phyloP scores from a whole-genome alignment of 2,329 filamentous ascomycete species.

The Fusarium veterinarium region DNA sequence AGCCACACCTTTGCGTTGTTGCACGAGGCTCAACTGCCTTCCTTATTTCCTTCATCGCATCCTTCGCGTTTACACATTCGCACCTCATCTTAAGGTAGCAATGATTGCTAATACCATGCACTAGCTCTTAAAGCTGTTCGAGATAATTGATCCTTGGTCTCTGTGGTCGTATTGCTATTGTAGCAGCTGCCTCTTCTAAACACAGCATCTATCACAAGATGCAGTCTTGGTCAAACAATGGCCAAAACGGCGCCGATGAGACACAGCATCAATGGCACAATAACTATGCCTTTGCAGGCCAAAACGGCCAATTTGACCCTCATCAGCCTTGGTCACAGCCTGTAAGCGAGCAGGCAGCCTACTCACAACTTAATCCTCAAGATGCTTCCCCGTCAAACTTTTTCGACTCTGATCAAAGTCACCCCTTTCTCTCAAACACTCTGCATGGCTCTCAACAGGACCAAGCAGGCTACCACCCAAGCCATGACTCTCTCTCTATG shows the following conservation, averaged over 20 bases:
- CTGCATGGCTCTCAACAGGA: constrained; percentile 47
- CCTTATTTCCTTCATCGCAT: constrained; percentile 13
- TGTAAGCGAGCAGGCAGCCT: constrained; percentile 49
- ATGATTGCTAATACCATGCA: constrained; percentile 47
- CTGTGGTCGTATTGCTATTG: constrained; percentile 34
- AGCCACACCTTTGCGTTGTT: constrained; percentile 17
- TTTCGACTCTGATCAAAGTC: constrained; percentile 50
- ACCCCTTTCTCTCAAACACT: constrained; percentile 47
- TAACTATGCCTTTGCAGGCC: constrained; percentile 49
- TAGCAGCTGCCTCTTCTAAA: constrained; percentile 36
- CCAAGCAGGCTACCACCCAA: constrained; percentile 47
- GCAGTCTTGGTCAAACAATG: constrained; percentile 55
- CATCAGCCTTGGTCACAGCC: constrained; percentile 54
- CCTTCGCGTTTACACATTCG: constrained; percentile 37
- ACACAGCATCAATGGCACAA: constrained; percentile 51
- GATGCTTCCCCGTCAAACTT: constrained; percentile 50
- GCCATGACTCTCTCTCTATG: constrained; percentile 48
- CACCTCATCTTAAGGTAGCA: constrained; percentile 32
- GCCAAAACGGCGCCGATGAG: constrained; percentile 53
- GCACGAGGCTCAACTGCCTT: constrained; percentile 21
- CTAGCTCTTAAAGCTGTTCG: constrained; percentile 45
- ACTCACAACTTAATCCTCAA: constrained; percentile 49
- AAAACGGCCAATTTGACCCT: constrained; percentile 54
- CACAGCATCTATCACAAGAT: constrained; percentile 46
- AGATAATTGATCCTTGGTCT: constrained; percentile 43